Percentiles rank a stretch among this genome's conserved stretches.
Evolutionary conservation across 2,329 filamentous ascomycete genomes (phyloP).

Genomic region (Zymoseptoria brevis): DNA sequence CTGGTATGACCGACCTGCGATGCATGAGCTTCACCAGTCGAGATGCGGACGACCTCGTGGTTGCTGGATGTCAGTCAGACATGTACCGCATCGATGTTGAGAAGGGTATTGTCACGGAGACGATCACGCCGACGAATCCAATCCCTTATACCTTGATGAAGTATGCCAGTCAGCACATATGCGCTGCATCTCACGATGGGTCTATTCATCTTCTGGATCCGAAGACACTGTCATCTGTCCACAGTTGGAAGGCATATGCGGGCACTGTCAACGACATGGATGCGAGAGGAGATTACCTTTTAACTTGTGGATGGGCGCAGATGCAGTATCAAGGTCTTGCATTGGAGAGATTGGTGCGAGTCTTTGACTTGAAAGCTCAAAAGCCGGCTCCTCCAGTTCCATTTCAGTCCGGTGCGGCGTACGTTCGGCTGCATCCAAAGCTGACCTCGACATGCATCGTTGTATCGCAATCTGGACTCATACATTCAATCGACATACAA

Average conservation of each 20-base stretch:
- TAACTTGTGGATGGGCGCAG: slow-evolving; percentile 88
- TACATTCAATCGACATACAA: slow-evolving; percentile 93
- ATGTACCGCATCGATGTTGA: slow-evolving; percentile 73
- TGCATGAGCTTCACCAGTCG: slow-evolving; percentile 96
- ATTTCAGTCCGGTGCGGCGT: slow-evolving; percentile 84
- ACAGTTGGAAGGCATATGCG: slow-evolving; percentile 83
- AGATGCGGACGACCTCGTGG: slow-evolving; percentile 72
- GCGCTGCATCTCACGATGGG: slow-evolving; percentile 77
- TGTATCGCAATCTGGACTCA: slow-evolving; percentile 81
- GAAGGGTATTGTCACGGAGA: slow-evolving; percentile 39
- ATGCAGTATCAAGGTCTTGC: slow-evolving; percentile 72
- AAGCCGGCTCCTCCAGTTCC: slow-evolving; percentile 82
- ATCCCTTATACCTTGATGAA: slow-evolving; percentile 87
- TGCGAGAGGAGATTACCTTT: slow-evolving; percentile 85
- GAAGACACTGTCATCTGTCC: slow-evolving; percentile 66
- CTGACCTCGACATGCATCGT: slow-evolving; percentile 94
- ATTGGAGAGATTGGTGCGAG: slow-evolving; percentile 86
- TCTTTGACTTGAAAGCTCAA: slow-evolving; percentile 90
- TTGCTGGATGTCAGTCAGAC: slow-evolving; percentile 74
- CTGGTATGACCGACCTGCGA: slow-evolving; percentile 74
- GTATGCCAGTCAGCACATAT: slow-evolving; percentile 75
- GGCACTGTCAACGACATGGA: slow-evolving; percentile 95
- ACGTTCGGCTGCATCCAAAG: slow-evolving; percentile 91
- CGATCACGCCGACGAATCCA: slow-evolving; percentile 21
- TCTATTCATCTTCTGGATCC: slow-evolving; percentile 81